Base-by-base conservation (phyloP, 176 grass and related monocot species). In the Cocos nucifera region DNA sequence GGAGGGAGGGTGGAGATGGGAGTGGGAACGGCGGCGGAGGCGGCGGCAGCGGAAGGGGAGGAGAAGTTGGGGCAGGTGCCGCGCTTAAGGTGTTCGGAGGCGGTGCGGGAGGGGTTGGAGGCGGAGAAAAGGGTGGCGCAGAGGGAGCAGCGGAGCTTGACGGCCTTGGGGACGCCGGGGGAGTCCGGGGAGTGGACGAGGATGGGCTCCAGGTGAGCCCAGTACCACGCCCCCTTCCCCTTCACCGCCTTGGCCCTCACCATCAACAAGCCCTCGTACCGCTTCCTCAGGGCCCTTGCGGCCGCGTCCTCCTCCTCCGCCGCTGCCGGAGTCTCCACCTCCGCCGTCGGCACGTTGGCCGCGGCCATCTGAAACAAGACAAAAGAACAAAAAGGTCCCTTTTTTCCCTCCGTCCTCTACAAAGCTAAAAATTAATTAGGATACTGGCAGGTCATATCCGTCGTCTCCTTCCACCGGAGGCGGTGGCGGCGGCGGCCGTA, bases 221-320 rank as follows among this genome's bases (percentile, higher is more conserved):
- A 87, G 69, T 87, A 87, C 88, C 82, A 91, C 14, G 79, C 83
- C 48, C 83, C 88, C 72, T 87, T 91, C 8, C 88, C 88, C 61
- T 86, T 91, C 4, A 91, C 27, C 0, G 83, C 88, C 79, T 91
- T 91, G 53, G 88, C 65, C 5, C 83, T 78, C 29, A 91, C 88
- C 64, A 69, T 62, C 51, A 79, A 50, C 16, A 91, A 80, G 4
- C 76, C 29, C 5, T 87, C 88, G 73, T 80, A 80, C 0, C 88
- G 71, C 69, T 82, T 76, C 30, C 71, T 58, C 4, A 73, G 79
- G 1, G 69, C 76, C 5, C 76, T 77, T 49, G 75, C 59, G 0
- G 51, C 66, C 3, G 72, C 65, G 50, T 82, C 84, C 56, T 76
- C 75, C 20, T 48, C 79, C 44, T 66, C 68, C 50, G 66, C 62